Evolutionary conservation across 192 early-diverging fungal genomes (phyloP).

Genomic region (Coemansia furcata): DNA sequence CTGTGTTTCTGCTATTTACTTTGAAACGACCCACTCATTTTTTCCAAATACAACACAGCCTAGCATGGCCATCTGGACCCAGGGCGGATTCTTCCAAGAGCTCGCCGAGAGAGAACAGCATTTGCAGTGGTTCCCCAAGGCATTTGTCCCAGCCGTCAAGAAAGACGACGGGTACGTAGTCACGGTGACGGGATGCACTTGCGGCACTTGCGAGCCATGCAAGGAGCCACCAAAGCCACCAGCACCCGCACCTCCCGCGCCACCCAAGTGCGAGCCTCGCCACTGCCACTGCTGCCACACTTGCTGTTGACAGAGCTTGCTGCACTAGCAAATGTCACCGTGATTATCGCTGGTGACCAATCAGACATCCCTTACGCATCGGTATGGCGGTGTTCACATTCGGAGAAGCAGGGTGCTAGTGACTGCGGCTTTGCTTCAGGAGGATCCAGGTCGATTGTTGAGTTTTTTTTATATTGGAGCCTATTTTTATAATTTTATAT

Average conservation of each 20-base stretch:
- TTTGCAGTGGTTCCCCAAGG: constrained; percentile 53
- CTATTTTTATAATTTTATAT: too few relatives aligned
- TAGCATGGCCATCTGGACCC: constrained; percentile 49
- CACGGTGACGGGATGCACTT: constrained; percentile 35
- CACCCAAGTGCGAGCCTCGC: constrained; percentile 1
- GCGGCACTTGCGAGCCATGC: constrained; percentile 42
- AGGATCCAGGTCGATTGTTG: too few relatives aligned
- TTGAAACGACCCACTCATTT: background rate
- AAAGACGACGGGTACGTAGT: constrained; percentile 42
- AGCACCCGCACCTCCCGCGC: background rate
- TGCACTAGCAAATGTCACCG: background rate
- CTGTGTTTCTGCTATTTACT: background rate
- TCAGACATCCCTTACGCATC: too few relatives aligned
- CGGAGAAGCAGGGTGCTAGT: background rate
- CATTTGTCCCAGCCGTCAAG: constrained; percentile 48
- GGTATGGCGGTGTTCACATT: background rate
- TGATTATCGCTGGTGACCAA: too few relatives aligned
- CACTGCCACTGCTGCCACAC: constrained; percentile 33
- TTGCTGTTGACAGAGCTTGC: constrained; percentile 5
- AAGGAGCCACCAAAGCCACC: constrained; percentile 20
- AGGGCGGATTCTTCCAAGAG: constrained; percentile 55
- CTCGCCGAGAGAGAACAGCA: constrained; percentile 54
- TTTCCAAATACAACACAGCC: background rate
- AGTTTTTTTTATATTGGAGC: too few relatives aligned
- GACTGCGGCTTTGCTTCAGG: too few relatives aligned